Evolutionary conservation across 2,329 filamentous ascomycete species (phyloP), one percentile per base, ranked within the genome.

Genomic region (Ophiostoma sp.): DNA sequence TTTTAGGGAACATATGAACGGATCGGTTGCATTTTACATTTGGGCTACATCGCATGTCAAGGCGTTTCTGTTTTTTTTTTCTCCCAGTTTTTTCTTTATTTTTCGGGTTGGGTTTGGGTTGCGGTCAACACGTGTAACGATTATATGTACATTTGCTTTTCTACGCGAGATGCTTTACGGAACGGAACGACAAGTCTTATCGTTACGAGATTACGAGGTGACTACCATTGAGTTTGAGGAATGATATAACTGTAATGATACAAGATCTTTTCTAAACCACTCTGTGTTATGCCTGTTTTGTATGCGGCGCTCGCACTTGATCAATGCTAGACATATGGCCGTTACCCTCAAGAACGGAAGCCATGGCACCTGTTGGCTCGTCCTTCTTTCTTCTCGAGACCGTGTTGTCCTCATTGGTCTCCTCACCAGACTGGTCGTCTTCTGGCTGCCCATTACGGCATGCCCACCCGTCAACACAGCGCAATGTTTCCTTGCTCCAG

Each of bases 401-500:
- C n/a, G 52, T 27, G 23, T 27, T 57, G n/a, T 57, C 23, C 48
- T 54, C 48, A 54, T 54, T 13, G 48, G 20, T 7, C 23, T 10
- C 52, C 23, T 23, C 52, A 57, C 27, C n/a, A 27, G 23, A n/a
- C 15, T 20, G 20, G 3, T 80, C 79, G 73, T 85, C 84, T 70
- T 87, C 84, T 1, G 84, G 84, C 7, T 81, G 84, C 1, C 84
- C 85, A 62, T 84, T 81, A 33, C 81, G 80, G 72, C 84, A 87
- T 17, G 81, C 81, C 81, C 81, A 83, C 5, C 77, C 79, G 73
- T 83, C 81, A 20, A 83, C 80, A 70, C 77, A 77, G 44, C 77
- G 76, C 67, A 90, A 79, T 8, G 85, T 86, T 73, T 89, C 86
- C 64, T 82, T 80, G 23, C 80, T 81, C 87, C 87, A 90, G 69